A percentile compares a stretch with the other conserved stretches of the same genome.
These are phyloP conservation scores for Heterobasidion annosum DNA, from an alignment of 1,284 basidiomycete genomes.

Conservation along the genomic window DNA sequence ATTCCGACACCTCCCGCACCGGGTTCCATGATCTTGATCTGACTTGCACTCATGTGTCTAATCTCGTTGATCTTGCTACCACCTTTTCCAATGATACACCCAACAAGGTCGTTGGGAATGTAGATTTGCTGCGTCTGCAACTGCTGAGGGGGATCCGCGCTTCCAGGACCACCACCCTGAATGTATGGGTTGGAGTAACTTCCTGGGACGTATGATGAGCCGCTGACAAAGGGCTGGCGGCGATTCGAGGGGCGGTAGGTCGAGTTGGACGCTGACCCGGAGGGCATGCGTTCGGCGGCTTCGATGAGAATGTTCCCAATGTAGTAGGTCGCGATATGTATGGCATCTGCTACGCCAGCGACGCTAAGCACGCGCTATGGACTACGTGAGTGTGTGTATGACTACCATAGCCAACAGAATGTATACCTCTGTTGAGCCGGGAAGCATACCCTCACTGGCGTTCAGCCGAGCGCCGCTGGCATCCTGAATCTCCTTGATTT, in stretches of 20 bases:
- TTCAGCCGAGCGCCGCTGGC: slow-evolving; percentile 94
- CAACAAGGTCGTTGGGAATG: slow-evolving; percentile 96
- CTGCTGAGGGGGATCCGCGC: slow-evolving; percentile 38
- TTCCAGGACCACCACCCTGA: slow-evolving; percentile 11
- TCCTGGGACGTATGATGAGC: slow-evolving; percentile 63
- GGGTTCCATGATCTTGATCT: slow-evolving; percentile 99
- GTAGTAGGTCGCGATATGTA: slow-evolving; percentile 99
- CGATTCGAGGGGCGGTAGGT: slow-evolving; percentile 31
- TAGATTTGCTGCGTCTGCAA: slow-evolving; percentile 97
- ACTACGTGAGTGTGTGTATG: slow-evolving; percentile 8
- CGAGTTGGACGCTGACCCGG: slow-evolving; percentile 31
- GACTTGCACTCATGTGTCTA: slow-evolving; percentile 85
- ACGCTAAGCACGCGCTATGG: slow-evolving; percentile 88
- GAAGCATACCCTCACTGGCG: slow-evolving; percentile 96
- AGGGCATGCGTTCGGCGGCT: slow-evolving; percentile 81
- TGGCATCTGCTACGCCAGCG: slow-evolving; percentile 98
- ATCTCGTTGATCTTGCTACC: slow-evolving; percentile 99
- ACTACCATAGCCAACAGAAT: slow-evolving; percentile 2
- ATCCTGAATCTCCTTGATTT: slow-evolving; percentile 99
- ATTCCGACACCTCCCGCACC: slow-evolving; percentile 65
- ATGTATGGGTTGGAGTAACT: slow-evolving; percentile 41
- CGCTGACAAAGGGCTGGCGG: slow-evolving; percentile 44
- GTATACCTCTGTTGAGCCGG: slow-evolving; percentile 92
- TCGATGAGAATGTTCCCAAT: slow-evolving; percentile 96
- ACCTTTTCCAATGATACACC: slow-evolving; percentile 97